A percentile compares a stretch with the other conserved stretches of the same genome.
Evolutionary conservation across 1,139 yeast species (phyloP).

Genomic region (Cylindricascospora bacillispora): DNA sequence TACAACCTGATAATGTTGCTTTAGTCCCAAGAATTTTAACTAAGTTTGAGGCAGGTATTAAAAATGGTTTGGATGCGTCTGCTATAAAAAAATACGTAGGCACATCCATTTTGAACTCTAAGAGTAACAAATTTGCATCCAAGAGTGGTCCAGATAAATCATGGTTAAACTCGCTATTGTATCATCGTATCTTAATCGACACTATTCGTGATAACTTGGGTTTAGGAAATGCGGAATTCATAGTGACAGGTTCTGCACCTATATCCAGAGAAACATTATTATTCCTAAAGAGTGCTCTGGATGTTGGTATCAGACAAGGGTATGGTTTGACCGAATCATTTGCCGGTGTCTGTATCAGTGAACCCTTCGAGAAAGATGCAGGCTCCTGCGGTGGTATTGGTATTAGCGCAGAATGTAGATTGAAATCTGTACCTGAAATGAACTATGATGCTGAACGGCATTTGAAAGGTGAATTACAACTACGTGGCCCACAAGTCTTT

Average conservation of each 20-base stretch:
- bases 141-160: constrained; percentile 29
- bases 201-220: constrained; percentile 48
- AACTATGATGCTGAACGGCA: constrained; percentile 39
- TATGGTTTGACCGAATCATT: constrained; percentile 70
- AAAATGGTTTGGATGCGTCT: constrained; percentile 27
- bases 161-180: constrained; percentile 20
- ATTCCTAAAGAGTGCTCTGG: constrained; percentile 51
- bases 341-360: constrained; percentile 45
- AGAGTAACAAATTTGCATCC: constrained; percentile 25
- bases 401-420: constrained; percentile 41
- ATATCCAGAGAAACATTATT: constrained; percentile 45
- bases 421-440: constrained; percentile 58
- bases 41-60: constrained; percentile 44
- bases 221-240: constrained; percentile 34
- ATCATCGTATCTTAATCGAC: constrained; percentile 38
- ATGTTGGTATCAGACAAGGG: constrained; percentile 52
- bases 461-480: constrained; percentile 45
- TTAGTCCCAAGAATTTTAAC: constrained; percentile 59
- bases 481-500: constrained; percentile 60
- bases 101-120: constrained; percentile 26
- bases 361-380: constrained; percentile 33
- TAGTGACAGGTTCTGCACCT: constrained; percentile 66
- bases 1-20: constrained; percentile 41
- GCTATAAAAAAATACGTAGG: constrained; percentile 26
- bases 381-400: constrained; percentile 57